phyloP scores from a whole-genome alignment of 169 alveolate species.

The Cryptosporidium sp. region DNA sequence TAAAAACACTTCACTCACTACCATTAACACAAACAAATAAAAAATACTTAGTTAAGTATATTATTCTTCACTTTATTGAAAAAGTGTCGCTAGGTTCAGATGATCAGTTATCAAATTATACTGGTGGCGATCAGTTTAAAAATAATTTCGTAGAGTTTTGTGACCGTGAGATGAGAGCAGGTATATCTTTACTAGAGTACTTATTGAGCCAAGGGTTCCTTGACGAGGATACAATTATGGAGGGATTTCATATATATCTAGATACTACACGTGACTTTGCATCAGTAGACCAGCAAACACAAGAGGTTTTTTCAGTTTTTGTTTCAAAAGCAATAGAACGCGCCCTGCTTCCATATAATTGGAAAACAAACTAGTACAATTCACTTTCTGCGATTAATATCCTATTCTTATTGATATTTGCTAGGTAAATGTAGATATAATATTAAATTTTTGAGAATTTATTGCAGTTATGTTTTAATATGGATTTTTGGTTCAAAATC shows the following conservation, averaged over 20 bases:
- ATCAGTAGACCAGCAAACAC: conserved; percentile 2
- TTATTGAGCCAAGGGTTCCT: conserved; percentile 64
- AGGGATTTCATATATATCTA: conserved; percentile 17
- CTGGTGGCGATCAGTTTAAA: neutral
- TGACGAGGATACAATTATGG: conserved; percentile 57
- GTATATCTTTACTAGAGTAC: conserved; percentile 53
- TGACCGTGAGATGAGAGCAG: conserved; percentile 27
- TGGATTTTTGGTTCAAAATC: conserved; percentile 18
- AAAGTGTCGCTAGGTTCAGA: neutral
- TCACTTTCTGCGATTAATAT: neutral
- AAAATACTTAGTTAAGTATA: neutral
- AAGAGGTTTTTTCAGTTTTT: conserved; percentile 25
- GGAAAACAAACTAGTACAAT: conserved; percentile 13
- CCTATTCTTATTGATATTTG: neutral
- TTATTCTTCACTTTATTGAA: conserved; percentile 26
- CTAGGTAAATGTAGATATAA: neutral
- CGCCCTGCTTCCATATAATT: conserved; percentile 48
- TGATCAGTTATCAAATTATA: neutral
- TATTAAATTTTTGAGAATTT: neutral
- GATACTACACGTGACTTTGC: conserved; percentile 14
- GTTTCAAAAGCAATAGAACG: conserved; percentile 54
- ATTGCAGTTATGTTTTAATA: conserved; percentile 21
- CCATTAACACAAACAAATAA: conserved; percentile 14
- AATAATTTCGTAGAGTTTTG: neutral
- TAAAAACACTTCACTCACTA: conserved; percentile 49